Evolutionary conservation across 1,139 yeast species (phyloP).

Genomic region (Blastobotrys niveus): DNA sequence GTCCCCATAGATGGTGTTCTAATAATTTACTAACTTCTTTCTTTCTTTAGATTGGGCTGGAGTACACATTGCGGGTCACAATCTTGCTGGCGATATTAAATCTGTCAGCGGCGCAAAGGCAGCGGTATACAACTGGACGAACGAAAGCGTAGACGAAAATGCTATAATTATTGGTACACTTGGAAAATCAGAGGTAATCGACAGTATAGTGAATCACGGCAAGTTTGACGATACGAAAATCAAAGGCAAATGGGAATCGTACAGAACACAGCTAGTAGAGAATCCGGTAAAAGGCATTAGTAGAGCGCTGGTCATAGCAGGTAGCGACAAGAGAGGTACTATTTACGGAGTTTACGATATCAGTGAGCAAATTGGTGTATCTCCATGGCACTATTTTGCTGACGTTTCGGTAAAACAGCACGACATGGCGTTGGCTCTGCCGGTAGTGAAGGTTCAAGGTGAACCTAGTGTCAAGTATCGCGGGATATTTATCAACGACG

Average conservation of each 20-base stretch:
- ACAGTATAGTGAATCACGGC: constrained; percentile 14
- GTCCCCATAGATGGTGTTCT: no score
- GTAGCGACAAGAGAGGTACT: constrained; percentile 21
- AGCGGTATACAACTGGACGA: background rate
- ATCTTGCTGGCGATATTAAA: background rate
- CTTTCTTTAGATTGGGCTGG: background rate
- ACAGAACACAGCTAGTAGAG: constrained; percentile 13
- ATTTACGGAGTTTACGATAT: constrained; percentile 20
- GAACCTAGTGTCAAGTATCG: constrained; percentile 21
- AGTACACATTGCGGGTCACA: background rate
- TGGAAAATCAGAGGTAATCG: constrained; percentile 19
- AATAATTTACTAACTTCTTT: no score
- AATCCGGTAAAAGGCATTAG: constrained; percentile 17
- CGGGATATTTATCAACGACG: constrained; percentile 23
- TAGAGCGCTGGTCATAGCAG: constrained; percentile 21
- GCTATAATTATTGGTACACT: constrained; percentile 20
- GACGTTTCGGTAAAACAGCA: constrained; percentile 17
- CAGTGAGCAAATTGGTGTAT: constrained; percentile 22
- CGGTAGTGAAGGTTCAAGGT: constrained; percentile 9
- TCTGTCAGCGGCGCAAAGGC: background rate
- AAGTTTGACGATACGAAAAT: constrained; percentile 16
- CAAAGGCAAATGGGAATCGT: constrained; percentile 20
- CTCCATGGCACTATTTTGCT: constrained; percentile 23
- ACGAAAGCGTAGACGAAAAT: background rate
- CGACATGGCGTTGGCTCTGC: constrained; percentile 12